These are phyloP conservation scores for Luffa aegyptiaca DNA, from an alignment of 306 rosid genomes.

Conservation along the genomic window DNA sequence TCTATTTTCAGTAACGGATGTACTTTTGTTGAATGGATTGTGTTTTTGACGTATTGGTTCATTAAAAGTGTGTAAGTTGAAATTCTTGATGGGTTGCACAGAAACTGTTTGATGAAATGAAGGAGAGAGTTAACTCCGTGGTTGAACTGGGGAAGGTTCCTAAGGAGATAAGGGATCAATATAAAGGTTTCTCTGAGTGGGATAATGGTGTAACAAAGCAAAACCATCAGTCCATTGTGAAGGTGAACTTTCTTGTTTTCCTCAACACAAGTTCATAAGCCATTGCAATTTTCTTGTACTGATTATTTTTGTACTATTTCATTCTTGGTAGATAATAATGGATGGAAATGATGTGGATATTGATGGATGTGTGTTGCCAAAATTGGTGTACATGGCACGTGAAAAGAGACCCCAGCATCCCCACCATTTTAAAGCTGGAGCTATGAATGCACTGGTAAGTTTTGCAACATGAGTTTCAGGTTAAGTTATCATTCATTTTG, in stretches of 20 bases:
- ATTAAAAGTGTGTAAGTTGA: neutral
- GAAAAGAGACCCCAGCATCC: constrained; percentile 51
- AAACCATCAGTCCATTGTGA: constrained; percentile 54
- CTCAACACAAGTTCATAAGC: neutral
- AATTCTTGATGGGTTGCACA: constrained; percentile 6
- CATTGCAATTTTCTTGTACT: neutral
- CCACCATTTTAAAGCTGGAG: constrained; percentile 79
- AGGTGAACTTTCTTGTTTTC: constrained; percentile 17
- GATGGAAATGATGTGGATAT: constrained; percentile 45
- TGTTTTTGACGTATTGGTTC: neutral
- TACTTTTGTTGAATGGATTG: neutral
- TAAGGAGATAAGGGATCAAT: constrained; percentile 18
- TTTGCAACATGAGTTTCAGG: neutral
- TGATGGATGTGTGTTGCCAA: constrained; percentile 39
- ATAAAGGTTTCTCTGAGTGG: constrained; percentile 57
- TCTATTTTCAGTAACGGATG: neutral
- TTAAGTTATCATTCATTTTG: neutral
- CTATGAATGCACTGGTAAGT: constrained; percentile 52
- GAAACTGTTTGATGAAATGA: constrained; percentile 68
- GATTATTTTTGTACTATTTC: neutral
- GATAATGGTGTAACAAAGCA: constrained; percentile 32
- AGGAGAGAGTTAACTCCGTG: constrained; percentile 30
- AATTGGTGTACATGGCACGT: constrained; percentile 51
- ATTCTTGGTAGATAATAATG: constrained; percentile 29
- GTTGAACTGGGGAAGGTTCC: constrained; percentile 30